Base-by-base conservation (phyloP, 441 rosid species). In the Adansonia rubrostipa region DNA sequence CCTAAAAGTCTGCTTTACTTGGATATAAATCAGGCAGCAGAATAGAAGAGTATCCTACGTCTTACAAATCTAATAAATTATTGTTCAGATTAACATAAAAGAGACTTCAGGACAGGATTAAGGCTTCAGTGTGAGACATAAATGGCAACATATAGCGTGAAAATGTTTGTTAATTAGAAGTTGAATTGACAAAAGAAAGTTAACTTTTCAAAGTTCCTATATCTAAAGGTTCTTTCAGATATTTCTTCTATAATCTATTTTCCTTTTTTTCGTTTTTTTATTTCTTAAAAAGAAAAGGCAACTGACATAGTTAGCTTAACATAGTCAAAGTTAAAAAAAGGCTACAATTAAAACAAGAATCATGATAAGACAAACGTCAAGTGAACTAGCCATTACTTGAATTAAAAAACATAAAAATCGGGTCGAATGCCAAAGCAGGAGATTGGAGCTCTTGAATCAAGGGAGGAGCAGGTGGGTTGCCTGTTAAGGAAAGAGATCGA, bases 371-470 rank as follows among this genome's bases (percentile, higher is more conserved):
- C 5, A 11, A 9, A 15, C 54, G 3, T 42, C 45, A 42, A 42
- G 14, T 3, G 3, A 63, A 63, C 44, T 28, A 33, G 33, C 19
- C 45, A 63, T 33, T 63, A 44, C 45, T 33, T 63, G 44, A 13
- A 63, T 33, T 63, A 36, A 9, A 63, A 81, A 84, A 80, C 74
- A 79, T 20, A 78, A 70, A 81, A 77, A 47, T 15, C 71, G 40
- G 40, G 40, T 36, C 40, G 4, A 36, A 36, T 36, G 40, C 40
- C 40, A 36, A 36, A 36, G 40, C 5, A 3, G 40, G 40, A 36
- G 40, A 36, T 36, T 36, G 40, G 40, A 36, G 40, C 40, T 36
- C 40, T 36, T 36, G 40, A 36, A 36, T 36, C 40, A 36, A 36
- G 40, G 5, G 40, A 36, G 40, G 40, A 36, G 40, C 40, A 36